These are phyloP conservation scores for Boechera retrofracta DNA, from an alignment of 345 rosid species.

Conservation along the genomic window DNA sequence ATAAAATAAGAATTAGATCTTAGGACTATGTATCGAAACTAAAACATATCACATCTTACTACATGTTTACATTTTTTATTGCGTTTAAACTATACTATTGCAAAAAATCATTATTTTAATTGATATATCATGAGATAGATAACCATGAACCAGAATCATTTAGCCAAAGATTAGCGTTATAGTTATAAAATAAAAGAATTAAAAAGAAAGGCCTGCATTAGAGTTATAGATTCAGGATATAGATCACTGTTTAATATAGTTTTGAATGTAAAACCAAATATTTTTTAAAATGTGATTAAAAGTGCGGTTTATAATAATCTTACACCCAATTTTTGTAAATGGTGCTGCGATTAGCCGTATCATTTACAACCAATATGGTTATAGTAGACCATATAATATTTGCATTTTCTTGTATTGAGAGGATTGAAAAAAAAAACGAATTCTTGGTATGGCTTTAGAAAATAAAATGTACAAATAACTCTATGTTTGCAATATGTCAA, in stretches of 20 bases:
- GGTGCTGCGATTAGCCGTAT: not conserved
- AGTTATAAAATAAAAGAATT: not conserved
- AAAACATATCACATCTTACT: constrained; percentile 29
- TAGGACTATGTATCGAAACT: constrained; percentile 30
- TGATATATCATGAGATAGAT: not conserved
- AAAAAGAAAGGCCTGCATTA: not conserved
- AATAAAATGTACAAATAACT: not conserved
- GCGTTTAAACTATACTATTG: not conserved
- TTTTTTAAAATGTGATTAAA: not conserved
- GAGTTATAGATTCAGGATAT: not conserved
- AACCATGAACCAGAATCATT: constrained; percentile 1
- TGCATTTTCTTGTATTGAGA: constrained; percentile 1
- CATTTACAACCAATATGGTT: constrained; percentile 1
- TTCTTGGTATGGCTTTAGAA: not conserved
- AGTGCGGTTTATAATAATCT: not conserved
- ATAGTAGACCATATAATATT: not conserved
- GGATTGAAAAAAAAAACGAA: not conserved
- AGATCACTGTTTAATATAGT: not conserved
- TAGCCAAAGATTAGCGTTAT: not conserved
- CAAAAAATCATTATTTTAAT: not conserved
- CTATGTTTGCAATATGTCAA: not conserved
- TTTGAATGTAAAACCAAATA: not conserved
- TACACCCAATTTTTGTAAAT: not conserved
- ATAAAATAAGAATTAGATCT: constrained; percentile 26
- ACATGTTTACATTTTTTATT: constrained; percentile 8